Base-by-base conservation (phyloP, 108 stramenopile genomes). In the Cyclotella choctawhatcheeana region DNA sequence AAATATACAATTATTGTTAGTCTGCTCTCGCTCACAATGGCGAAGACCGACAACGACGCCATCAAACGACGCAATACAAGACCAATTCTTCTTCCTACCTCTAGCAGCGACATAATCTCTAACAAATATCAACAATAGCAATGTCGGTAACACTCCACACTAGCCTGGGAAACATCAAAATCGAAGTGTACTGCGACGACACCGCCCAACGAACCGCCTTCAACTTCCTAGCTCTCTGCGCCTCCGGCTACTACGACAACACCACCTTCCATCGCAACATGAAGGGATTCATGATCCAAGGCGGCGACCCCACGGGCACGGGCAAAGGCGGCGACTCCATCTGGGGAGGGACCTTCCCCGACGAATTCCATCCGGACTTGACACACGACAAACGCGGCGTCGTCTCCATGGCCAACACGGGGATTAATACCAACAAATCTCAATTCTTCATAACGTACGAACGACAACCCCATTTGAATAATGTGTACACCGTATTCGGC, bases 81-180 rank as follows among this genome's bases (percentile, higher is more conserved):
- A n/a, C n/a, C n/a, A n/a, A n/a, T n/a, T n/a, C n/a, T n/a, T 8
- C 37, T 40, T 12, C 12, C 37, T 12, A 8, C 37, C 12, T 12
- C 37, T 40, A 6, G 37, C 37, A 40, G 12, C 29, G 17, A 27
- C 14, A 56, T n/a, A 18, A 10, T 56, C 14, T 10, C 30, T 30
- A 6, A 21, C 18, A 26, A 34, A 8, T 14, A 17, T 6, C 63
- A 26, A 24, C 37, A 44, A 14, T 50, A 35, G 6, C 32, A 62
- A 97, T 97, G 98, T 89, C 97, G 2, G 93, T 97, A 24, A 98
- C 96, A 6, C 86, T 99, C 35, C 97, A 97, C 58, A 99, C 98
- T 22, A 86, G 77, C 27, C 67, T 89, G 22, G 98, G 98, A 13
- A 94, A 97, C 78, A 64, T 99, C 58, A 97, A 98, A 64, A 81